These are phyloP conservation scores for Ochromonas danica DNA, from an alignment of 108 stramenopile genomes.

Conservation along the genomic window DNA sequence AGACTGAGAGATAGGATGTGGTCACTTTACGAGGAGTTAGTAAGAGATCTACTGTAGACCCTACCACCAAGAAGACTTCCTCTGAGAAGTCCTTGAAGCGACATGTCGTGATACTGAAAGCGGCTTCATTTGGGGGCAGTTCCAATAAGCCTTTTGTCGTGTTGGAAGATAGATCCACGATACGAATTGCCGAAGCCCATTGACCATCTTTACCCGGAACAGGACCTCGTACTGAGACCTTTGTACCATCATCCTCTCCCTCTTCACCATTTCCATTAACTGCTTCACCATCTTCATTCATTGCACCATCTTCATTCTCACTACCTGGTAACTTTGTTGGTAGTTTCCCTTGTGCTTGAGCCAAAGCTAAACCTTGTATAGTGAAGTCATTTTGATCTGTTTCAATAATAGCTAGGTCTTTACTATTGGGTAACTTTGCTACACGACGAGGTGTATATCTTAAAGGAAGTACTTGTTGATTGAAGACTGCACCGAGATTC, in stretches of 20 bases:
- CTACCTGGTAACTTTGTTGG: slow-evolving; percentile 52
- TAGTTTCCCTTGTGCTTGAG: neutral
- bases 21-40: slow-evolving; percentile 65
- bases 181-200: slow-evolving; percentile 93
- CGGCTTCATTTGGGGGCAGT: slow-evolving; percentile 85
- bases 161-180: slow-evolving; percentile 79
- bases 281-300: slow-evolving; percentile 54
- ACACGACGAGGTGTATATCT: slow-evolving; percentile 92
- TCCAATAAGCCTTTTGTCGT: slow-evolving; percentile 78
- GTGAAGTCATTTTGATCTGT: slow-evolving; percentile 87
- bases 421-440: slow-evolving; percentile 65
- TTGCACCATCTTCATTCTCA: slow-evolving; percentile 53
- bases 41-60: slow-evolving; percentile 78
- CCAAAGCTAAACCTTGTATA: slow-evolving; percentile 52
- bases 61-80: slow-evolving; percentile 86
- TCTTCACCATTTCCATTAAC: slow-evolving; percentile 48
- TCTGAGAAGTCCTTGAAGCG: slow-evolving; percentile 86
- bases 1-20: neutral
- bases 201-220: slow-evolving; percentile 70
- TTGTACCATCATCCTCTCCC: slow-evolving; percentile 63
- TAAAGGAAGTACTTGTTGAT: slow-evolving; percentile 73
- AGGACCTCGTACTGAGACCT: slow-evolving; percentile 80
- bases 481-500: slow-evolving; percentile 74
- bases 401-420: slow-evolving; percentile 85
- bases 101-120: slow-evolving; percentile 80